Evolutionary conservation across 1,139 yeast species (phyloP), one percentile per base, ranked within the genome.

Genomic region (Hansenula sp.): DNA sequence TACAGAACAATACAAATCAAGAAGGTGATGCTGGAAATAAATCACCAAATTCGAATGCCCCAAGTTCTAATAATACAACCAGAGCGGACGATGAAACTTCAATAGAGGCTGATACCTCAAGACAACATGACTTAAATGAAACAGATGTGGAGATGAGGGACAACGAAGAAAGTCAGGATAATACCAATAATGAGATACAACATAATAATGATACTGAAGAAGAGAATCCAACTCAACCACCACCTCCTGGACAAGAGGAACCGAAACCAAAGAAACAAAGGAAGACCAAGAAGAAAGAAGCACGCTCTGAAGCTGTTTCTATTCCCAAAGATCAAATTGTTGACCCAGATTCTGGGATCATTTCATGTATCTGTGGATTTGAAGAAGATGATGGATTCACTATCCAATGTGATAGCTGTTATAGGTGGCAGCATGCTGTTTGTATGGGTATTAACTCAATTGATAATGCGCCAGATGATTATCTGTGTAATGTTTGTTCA

Each of bases 301-400:
- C 36, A 25, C 42, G 33, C 52, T 60, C 60, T 54, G 33, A 41
- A 10, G 29, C 36, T 27, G 38, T 36, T 7, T 32, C 30, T 8
- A 37, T 64, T 1, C 63, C 62, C 7, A 58, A 65, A 13, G 65
- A 64, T 16, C 84, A 81, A 59, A 76, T 76, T 27, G 89, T 84
- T 1, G 87, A 80, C 50, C 85, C 88, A 2, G 95, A 89, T 59
- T 75, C 90, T 5, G 96, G 96, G 0, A 67, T 82, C 2, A 91
- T 91, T 45, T 89, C 96, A 3, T 91, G 99, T 66, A 79, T 91
- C 5, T 91, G 99, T 69, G 91, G 83, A 0, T 81, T 75, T 52
- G 89, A 83, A 46, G 96, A 91, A 52, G 98, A 91, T 63, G 98
- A 91, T 60, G 97, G 97, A 1, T 89, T 88, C 62, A 90, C 97